Evolutionary conservation across 2,329 filamentous ascomycete species (phyloP).

Genomic region (Pseudogymnoascus sp.): DNA sequence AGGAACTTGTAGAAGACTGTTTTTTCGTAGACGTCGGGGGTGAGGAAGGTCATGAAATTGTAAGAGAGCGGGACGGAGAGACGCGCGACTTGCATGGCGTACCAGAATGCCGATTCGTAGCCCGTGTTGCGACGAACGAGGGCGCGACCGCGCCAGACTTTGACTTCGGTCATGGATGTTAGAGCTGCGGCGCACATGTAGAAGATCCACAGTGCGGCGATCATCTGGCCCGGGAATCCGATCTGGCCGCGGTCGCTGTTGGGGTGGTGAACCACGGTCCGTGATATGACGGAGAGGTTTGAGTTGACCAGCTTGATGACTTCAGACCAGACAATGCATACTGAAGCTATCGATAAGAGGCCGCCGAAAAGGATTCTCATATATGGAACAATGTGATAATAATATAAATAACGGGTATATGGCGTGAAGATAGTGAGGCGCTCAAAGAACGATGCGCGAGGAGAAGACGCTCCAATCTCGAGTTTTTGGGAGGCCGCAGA

Average conservation of each 20-base stretch:
- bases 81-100: conserved; percentile 83
- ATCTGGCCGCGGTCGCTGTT: conserved; percentile 64
- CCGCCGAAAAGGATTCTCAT: conserved; percentile 56
- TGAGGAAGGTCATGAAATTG: conserved; percentile 91
- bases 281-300: conserved; percentile 61
- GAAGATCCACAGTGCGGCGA: conserved; percentile 79
- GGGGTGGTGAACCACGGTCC: conserved; percentile 50
- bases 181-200: conserved; percentile 95
- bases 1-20: conserved; percentile 86
- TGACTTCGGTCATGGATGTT: conserved; percentile 80
- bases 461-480: conserved; percentile 57
- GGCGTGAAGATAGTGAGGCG: conserved; percentile 62
- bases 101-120: conserved; percentile 91
- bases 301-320: conserved; percentile 75
- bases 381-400: conserved; percentile 66
- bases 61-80: conserved; percentile 88
- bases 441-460: conserved; percentile 46
- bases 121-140: conserved; percentile 87
- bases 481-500: conserved; percentile 73
- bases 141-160: conserved; percentile 94
- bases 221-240: conserved; percentile 76
- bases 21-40: conserved; percentile 59
- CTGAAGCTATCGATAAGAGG: conserved; percentile 65
- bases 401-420: conserved; percentile 69
- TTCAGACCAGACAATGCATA: conserved; percentile 88